A percentile compares a stretch with the other conserved stretches of the same genome.
Evolutionary conservation across 805 yeast species (phyloP).

Genomic region (Wickerhamomyces subpelliculosus): DNA sequence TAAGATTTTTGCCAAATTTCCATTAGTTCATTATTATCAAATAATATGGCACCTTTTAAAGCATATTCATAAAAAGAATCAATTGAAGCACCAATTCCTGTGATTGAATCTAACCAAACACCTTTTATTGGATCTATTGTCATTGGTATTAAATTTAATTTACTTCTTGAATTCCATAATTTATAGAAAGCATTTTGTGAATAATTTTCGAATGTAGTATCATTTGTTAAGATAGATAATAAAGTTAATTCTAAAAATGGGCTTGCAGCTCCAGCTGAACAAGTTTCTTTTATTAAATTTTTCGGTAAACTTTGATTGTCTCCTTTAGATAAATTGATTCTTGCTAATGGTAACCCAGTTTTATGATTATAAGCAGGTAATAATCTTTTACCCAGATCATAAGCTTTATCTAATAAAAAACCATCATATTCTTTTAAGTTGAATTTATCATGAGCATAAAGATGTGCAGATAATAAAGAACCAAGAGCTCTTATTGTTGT

Average conservation of each 20-base stretch:
- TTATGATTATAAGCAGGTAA: constrained; percentile 63
- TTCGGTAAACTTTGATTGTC: constrained; percentile 36
- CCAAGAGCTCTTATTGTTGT: constrained; percentile 78
- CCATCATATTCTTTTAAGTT: constrained; percentile 53
- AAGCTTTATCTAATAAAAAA: constrained; percentile 61
- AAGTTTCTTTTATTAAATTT: constrained; percentile 52
- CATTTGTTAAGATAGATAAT: constrained; percentile 68
- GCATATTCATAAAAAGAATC: constrained; percentile 92
- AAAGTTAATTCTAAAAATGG: constrained; percentile 77
- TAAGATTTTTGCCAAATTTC: constrained; percentile 58
- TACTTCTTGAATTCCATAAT: constrained; percentile 63
- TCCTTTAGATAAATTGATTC: constrained; percentile 62
- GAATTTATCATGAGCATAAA: constrained; percentile 43
- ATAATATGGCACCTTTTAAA: constrained; percentile 65
- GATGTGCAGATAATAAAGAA: constrained; percentile 71
- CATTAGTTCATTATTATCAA: constrained; percentile 48
- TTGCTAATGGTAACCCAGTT: constrained; percentile 67
- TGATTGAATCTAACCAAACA: constrained; percentile 47
- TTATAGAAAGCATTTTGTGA: constrained; percentile 58
- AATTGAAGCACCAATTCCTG: constrained; percentile 87
- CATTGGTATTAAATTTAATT: constrained; percentile 68
- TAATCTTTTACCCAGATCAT: constrained; percentile 66
- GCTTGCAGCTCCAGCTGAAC: constrained; percentile 83
- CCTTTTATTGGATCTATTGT: constrained; percentile 56
- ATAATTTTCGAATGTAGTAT: constrained; percentile 56